Conservation (phyloP, 768 basidiomycete species). For the Paxillus ammoniavirescens region DNA sequence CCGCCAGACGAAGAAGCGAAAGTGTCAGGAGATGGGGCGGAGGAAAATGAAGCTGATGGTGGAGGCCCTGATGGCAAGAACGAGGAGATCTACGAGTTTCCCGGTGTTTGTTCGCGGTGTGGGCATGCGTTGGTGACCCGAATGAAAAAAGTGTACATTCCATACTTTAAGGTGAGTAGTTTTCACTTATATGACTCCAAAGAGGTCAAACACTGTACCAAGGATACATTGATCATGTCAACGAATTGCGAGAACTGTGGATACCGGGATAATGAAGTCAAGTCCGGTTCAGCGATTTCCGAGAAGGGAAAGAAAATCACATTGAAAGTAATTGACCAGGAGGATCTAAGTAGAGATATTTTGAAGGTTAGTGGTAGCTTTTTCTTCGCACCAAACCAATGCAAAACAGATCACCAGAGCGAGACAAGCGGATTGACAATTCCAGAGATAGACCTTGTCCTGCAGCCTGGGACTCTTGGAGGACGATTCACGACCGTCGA, state of each 20-base stretch:
- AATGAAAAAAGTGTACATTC: slow-evolving; percentile 96
- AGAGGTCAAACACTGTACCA: background rate
- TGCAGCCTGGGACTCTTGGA: slow-evolving; percentile 92
- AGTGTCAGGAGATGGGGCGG: background rate
- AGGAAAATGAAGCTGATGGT: slow-evolving; percentile 8
- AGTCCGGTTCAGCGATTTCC: slow-evolving; percentile 89
- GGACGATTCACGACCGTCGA: slow-evolving; percentile 98
- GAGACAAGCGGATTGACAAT: slow-evolving; percentile 88
- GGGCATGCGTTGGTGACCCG: slow-evolving; percentile 77
- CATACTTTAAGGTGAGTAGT: slow-evolving; percentile 84
- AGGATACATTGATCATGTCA: slow-evolving; percentile 98
- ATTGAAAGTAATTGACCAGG: slow-evolving; percentile 86
- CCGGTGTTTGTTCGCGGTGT: slow-evolving; percentile 86
- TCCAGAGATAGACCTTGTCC: slow-evolving; percentile 91
- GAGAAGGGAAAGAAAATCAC: slow-evolving; percentile 83
- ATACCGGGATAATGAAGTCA: slow-evolving; percentile 97
- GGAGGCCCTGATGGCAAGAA: slow-evolving; percentile 43
- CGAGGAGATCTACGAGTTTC: slow-evolving; percentile 90
- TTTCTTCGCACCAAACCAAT: background rate
- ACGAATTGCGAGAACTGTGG: slow-evolving; percentile 95
- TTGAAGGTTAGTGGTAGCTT: slow-evolving; percentile 64
- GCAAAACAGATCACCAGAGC: slow-evolving; percentile 52
- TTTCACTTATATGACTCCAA: background rate
- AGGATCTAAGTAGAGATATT: slow-evolving; percentile 91
- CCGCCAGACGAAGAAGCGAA: slow-evolving; percentile 41